A percentile compares a stretch with the other conserved stretches of the same genome.
phyloP scores from a whole-genome alignment of 1,284 basidiomycete genomes.

The Cerioporus squamosus region DNA sequence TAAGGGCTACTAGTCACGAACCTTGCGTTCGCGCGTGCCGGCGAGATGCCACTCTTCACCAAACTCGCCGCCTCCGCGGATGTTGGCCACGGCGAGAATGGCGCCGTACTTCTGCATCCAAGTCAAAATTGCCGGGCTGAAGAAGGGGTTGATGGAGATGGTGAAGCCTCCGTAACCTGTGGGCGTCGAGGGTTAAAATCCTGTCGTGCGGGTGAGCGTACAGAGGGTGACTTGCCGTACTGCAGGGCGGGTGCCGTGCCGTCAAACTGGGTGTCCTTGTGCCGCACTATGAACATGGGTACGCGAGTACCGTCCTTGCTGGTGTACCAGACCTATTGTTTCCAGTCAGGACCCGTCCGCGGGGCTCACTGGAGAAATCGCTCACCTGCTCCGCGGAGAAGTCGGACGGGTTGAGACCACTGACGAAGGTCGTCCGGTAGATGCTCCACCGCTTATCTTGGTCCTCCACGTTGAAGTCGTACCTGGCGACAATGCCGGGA shows the following conservation, averaged over 20 bases:
- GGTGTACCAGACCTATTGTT: constrained; percentile 66
- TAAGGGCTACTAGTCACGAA: constrained; percentile 32
- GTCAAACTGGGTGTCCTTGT: constrained; percentile 72
- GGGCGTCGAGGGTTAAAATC: constrained; percentile 1
- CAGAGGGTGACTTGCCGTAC: constrained; percentile 57
- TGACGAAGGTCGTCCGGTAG: constrained; percentile 65
- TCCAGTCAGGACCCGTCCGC: background rate
- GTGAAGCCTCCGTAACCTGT: constrained; percentile 81
- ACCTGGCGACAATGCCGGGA: constrained; percentile 70
- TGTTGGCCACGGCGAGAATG: constrained; percentile 76
- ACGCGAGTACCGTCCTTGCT: constrained; percentile 84
- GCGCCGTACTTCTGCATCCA: constrained; percentile 79
- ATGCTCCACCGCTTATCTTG: constrained; percentile 58
- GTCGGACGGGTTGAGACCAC: constrained; percentile 71
- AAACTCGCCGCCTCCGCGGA: constrained; percentile 85
- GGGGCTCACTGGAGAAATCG: background rate
- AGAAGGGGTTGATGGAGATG: constrained; percentile 74
- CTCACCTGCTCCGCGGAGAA: constrained; percentile 72
- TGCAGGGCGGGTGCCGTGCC: constrained; percentile 82
- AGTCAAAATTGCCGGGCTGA: constrained; percentile 76
- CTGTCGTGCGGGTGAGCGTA: background rate
- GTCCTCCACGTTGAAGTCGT: constrained; percentile 56
- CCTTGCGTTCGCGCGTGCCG: constrained; percentile 75
- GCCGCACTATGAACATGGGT: constrained; percentile 87
- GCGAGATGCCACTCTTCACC: constrained; percentile 83